Conservation (phyloP, 345 rosid species). For the Microthlaspi erraticum region DNA sequence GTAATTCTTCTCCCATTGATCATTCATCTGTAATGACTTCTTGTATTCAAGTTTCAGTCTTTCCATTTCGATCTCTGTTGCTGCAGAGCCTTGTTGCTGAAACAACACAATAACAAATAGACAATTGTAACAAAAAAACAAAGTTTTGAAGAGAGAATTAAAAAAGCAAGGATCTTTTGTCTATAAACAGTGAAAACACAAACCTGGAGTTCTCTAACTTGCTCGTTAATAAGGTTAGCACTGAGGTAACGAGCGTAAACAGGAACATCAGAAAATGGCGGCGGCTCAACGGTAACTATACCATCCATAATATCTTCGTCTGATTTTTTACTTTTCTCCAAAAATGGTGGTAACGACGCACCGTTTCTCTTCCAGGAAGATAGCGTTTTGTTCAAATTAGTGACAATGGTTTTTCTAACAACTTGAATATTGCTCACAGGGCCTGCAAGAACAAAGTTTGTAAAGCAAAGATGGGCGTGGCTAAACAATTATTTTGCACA, state of each 20-base stretch:
- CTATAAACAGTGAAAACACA: conserved; percentile 24
- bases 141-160: neutral
- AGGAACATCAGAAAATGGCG: conserved; percentile 37
- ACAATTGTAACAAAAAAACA: neutral
- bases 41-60: conserved; percentile 59
- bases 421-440: conserved; percentile 75
- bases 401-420: conserved; percentile 48
- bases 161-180: neutral
- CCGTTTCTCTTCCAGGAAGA: conserved; percentile 61
- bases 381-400: conserved; percentile 41
- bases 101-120: neutral
- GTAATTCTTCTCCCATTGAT: conserved; percentile 66
- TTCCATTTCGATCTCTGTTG: conserved; percentile 71
- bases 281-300: conserved; percentile 52
- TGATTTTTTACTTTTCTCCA: conserved; percentile 58
- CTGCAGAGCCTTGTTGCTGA: conserved; percentile 55
- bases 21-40: conserved; percentile 51
- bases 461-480: neutral
- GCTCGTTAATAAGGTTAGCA: conserved; percentile 55
- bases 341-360: conserved; percentile 59
- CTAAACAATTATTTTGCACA: neutral
- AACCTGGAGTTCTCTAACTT: conserved; percentile 79
- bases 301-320: conserved; percentile 49
- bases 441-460: conserved; percentile 39
- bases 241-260: conserved; percentile 46